These are phyloP conservation scores for Pseudonectria buxi DNA, from an alignment of 2,329 filamentous ascomycete genomes.

Conservation along the genomic window DNA sequence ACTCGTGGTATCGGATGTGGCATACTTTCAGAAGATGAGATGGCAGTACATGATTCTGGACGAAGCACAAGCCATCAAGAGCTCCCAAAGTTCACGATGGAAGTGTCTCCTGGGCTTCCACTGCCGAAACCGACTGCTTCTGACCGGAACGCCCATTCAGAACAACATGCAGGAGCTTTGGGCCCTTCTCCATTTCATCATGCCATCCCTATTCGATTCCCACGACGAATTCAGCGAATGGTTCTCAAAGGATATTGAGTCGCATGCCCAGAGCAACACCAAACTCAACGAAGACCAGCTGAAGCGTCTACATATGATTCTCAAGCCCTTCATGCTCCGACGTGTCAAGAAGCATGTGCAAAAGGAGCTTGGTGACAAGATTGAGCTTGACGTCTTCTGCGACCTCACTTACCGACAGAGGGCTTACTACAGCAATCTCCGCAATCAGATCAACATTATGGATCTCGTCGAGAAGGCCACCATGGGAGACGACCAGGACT, in stretches of 20 bases:
- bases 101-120: constrained; percentile 91
- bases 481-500: constrained; percentile 88
- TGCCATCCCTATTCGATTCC: constrained; percentile 96
- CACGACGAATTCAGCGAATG: constrained; percentile 90
- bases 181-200: constrained; percentile 97
- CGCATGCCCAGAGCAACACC: constrained; percentile 97
- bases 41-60: constrained; percentile 99
- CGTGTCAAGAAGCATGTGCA: constrained; percentile 99
- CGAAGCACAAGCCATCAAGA: constrained; percentile 98
- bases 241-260: constrained; percentile 96
- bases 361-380: constrained; percentile 98
- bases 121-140: constrained; percentile 85
- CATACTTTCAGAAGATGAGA: constrained; percentile 98
- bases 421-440: constrained; percentile 83
- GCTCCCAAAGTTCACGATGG: constrained; percentile 92
- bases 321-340: constrained; percentile 98
- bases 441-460: constrained; percentile 98
- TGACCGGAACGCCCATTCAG: constrained; percentile 96
- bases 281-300: constrained; percentile 98
- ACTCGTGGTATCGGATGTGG: constrained; percentile 88
- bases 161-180: constrained; percentile 99
- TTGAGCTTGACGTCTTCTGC: constrained; percentile 93
- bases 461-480: constrained; percentile 97
- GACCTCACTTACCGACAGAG: constrained; percentile 94
- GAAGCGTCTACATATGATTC: constrained; percentile 93